Evolutionary conservation across 148 eudicot species (phyloP), one percentile per base, ranked within the genome.

Genomic region (Chenopodium suecicum): DNA sequence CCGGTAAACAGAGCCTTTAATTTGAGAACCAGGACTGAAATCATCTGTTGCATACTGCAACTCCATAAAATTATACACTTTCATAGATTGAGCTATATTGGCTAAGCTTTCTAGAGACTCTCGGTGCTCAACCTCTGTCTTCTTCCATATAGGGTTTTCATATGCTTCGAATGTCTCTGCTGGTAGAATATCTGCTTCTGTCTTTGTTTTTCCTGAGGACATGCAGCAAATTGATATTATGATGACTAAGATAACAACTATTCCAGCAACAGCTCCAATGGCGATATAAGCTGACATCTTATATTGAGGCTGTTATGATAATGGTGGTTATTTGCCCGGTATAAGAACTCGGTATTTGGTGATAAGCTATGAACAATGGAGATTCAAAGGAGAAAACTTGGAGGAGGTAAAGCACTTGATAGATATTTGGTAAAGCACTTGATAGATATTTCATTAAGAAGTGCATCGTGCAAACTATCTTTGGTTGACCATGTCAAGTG

Each of bases 1-100:
- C 9, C 93, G 87, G 81, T 91, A 92, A 71, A 96, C 97, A n/a
- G 95, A 91, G 29, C 98, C 97, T 54, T 84, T 86, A 48, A 94
- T 87, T 83, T 79, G 83, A 77, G 90, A 89, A 64, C 70, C 78
- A n/a, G 87, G 81, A 79, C 89, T 90, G 84, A 96, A 96, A 82
- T 94, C 82, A 10, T 94, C 83, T 22, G 98, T 96, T 46, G 97
- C 97, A 7, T 82, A 85, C 82, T 86, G 86, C 69, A 95, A 85
- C 80, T 93, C 94, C 32, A 90, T 86, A 73, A 87, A 93, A 13
- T 81, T 87, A 77, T 89, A 92, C 22, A 89, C 89, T 79, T 91
- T 92, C 27, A 95, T 82, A 19, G 99, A 91, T 75, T 92, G 94
- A 46, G 92, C 90, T 85, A 92, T 86, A 50, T 82, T 83, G 19